Evolutionary conservation across 73 alveolate species (phyloP).

Genomic region (Vitrella brassicaformis): DNA sequence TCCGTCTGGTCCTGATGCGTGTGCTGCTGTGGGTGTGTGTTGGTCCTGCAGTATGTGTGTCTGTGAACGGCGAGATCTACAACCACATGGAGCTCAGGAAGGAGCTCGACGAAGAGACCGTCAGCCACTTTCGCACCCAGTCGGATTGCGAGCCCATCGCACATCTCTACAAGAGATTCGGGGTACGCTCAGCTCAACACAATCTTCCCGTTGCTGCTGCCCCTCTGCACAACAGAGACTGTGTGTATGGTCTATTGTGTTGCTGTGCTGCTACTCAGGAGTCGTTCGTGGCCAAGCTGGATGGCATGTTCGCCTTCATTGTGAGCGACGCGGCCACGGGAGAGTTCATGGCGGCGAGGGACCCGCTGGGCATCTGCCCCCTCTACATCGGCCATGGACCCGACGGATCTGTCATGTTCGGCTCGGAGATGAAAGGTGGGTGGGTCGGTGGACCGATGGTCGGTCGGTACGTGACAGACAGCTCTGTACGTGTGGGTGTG

Average conservation of each 20-base stretch:
- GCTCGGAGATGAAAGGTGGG: conserved; percentile 10
- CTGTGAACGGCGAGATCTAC: background rate
- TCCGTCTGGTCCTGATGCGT: too few relatives aligned
- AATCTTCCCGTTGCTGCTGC: too few relatives aligned
- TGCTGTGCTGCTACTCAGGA: background rate
- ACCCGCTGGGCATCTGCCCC: conserved; percentile 23
- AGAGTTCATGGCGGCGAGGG: conserved; percentile 13
- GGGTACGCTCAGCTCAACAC: too few relatives aligned
- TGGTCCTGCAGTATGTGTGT: background rate
- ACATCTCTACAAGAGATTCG: conserved; percentile 5
- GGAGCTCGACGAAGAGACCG: background rate
- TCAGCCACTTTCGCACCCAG: background rate
- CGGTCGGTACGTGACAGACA: too few relatives aligned
- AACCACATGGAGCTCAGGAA: background rate
- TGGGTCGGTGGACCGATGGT: too few relatives aligned
- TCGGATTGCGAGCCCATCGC: background rate
- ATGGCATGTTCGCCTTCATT: conserved; percentile 27
- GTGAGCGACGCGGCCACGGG: conserved; percentile 8
- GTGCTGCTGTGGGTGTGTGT: too few relatives aligned
- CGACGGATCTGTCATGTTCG: conserved; percentile 10
- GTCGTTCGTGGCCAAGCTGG: conserved; percentile 4
- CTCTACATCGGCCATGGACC: conserved; percentile 11
- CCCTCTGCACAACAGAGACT: too few relatives aligned
- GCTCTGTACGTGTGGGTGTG: too few relatives aligned
- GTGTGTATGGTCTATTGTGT: background rate